Evolutionary conservation across 768 basidiomycete species (phyloP).

Genomic region (Amanita phalloides): DNA sequence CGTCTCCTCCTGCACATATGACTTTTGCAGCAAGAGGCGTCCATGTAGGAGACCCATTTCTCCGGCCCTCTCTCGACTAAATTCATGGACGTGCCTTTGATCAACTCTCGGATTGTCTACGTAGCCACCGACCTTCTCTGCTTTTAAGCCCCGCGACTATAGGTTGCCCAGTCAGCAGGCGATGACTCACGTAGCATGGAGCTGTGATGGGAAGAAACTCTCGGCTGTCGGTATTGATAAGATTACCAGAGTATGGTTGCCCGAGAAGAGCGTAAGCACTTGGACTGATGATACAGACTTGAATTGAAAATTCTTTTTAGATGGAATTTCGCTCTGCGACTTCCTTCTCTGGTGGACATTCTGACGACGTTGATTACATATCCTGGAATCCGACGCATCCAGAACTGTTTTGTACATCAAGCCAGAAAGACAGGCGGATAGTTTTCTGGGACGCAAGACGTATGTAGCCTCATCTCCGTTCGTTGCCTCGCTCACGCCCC

Average conservation of each 20-base stretch:
- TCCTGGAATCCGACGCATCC: constrained; percentile 84
- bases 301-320: constrained; percentile 22
- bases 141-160: constrained; percentile 70
- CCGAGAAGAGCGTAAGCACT: constrained; percentile 60
- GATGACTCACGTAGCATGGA: constrained; percentile 78
- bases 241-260: constrained; percentile 63
- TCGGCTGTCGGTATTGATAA: constrained; percentile 81
- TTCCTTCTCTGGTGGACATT: constrained; percentile 59
- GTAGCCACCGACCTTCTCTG: constrained; percentile 70
- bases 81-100: constrained; percentile 5
- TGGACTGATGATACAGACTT: neutral
- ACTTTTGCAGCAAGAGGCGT: constrained; percentile 61
- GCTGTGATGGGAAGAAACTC: constrained; percentile 71
- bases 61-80: constrained; percentile 13
- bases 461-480: constrained; percentile 22
- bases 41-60: constrained; percentile 43
- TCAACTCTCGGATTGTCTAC: constrained; percentile 1
- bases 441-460: constrained; percentile 84
- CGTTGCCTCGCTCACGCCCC: neutral
- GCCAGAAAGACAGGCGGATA: constrained; percentile 62
- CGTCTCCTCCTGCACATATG: constrained; percentile 63
- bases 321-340: constrained; percentile 62
- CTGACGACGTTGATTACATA: constrained; percentile 72
- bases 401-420: constrained; percentile 72
- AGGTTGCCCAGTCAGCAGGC: constrained; percentile 51